These are phyloP conservation scores for Phylloporus sp. DNA, from an alignment of 768 basidiomycete species.

Conservation along the genomic window DNA sequence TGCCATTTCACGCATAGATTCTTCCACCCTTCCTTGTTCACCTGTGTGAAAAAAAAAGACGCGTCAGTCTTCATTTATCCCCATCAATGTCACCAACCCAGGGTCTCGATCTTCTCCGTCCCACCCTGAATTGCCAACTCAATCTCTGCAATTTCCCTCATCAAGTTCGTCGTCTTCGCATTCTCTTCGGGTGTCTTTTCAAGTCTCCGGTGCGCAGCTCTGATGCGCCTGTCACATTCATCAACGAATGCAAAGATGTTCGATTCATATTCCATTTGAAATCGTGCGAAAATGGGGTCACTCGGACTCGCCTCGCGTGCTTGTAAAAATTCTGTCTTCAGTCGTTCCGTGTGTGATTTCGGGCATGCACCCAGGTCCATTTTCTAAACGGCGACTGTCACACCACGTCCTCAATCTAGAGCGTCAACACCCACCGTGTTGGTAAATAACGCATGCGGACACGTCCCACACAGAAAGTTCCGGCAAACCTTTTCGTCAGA, in stretches of 20 bases:
- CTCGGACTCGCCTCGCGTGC: slow-evolving; percentile 70
- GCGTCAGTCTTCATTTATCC: slow-evolving; percentile 2
- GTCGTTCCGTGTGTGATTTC: slow-evolving; percentile 90
- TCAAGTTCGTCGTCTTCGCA: slow-evolving; percentile 96
- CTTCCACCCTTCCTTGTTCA: slow-evolving; percentile 98
- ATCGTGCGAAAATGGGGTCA: slow-evolving; percentile 78
- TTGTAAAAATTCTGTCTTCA: slow-evolving; percentile 85
- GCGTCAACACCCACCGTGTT: slow-evolving; percentile 71
- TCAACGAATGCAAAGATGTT: slow-evolving; percentile 96
- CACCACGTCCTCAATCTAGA: background rate
- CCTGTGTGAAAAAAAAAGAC: slow-evolving; percentile 41
- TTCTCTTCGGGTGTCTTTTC: slow-evolving; percentile 99
- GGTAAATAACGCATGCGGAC: slow-evolving; percentile 94
- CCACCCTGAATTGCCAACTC: slow-evolving; percentile 98
- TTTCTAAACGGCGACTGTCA: slow-evolving; percentile 49
- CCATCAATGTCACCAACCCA: slow-evolving; percentile 50
- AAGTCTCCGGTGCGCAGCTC: slow-evolving; percentile 86
- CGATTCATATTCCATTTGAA: slow-evolving; percentile 93
- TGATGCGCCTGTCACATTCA: slow-evolving; percentile 95
- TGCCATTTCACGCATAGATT: slow-evolving; percentile 96
- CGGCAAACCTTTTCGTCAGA: slow-evolving; percentile 96
- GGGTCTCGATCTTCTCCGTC: slow-evolving; percentile 93
- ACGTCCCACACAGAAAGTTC: slow-evolving; percentile 98
- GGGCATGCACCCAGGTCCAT: slow-evolving; percentile 99
- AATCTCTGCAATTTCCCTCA: slow-evolving; percentile 99